Conservation (phyloP, 2,329 filamentous ascomycete genomes). For the Trichoderma koningiopsis region DNA sequence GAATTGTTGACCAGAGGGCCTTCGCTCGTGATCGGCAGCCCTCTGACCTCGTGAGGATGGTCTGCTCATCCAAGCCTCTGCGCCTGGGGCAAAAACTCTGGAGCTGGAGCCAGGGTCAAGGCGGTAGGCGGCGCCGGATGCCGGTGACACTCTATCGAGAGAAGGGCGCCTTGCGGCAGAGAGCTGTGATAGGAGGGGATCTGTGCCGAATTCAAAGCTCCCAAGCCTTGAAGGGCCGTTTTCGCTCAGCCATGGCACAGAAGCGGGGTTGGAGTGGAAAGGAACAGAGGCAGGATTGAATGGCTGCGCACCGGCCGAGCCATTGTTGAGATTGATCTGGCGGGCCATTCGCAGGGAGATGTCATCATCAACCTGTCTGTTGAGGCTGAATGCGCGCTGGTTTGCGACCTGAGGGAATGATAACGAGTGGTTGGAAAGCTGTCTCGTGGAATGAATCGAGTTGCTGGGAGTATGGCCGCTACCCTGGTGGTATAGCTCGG, state of each 20-base stretch:
- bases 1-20: slow-evolving; percentile 39
- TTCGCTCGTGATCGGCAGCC: slow-evolving; percentile 44
- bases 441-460: slow-evolving; percentile 52
- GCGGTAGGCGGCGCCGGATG: slow-evolving; percentile 32
- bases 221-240: slow-evolving; percentile 32
- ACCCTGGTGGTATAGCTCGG: slow-evolving; percentile 35
- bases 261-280: slow-evolving; percentile 52
- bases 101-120: slow-evolving; percentile 34
- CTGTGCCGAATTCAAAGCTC: slow-evolving; percentile 39
- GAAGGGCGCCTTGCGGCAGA: slow-evolving; percentile 41
- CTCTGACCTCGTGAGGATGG: slow-evolving; percentile 40
- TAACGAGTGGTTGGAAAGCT: slow-evolving; percentile 46
- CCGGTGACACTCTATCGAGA: slow-evolving; percentile 44
- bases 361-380: slow-evolving; percentile 44
- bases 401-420: slow-evolving; percentile 49
- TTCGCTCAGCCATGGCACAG: slow-evolving; percentile 49
- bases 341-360: slow-evolving; percentile 41
- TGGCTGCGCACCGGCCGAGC: slow-evolving; percentile 27
- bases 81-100: slow-evolving; percentile 35
- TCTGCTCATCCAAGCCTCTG: slow-evolving; percentile 45
- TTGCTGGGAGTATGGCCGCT: slow-evolving; percentile 46
- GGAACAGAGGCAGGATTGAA: slow-evolving; percentile 40
- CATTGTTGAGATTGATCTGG: slow-evolving; percentile 40
- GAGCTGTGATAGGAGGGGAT: slow-evolving; percentile 35
- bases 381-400: slow-evolving; percentile 41